phyloP scores from a whole-genome alignment of 352 stramenopile genomes.

The Phytophthora constricta region DNA sequence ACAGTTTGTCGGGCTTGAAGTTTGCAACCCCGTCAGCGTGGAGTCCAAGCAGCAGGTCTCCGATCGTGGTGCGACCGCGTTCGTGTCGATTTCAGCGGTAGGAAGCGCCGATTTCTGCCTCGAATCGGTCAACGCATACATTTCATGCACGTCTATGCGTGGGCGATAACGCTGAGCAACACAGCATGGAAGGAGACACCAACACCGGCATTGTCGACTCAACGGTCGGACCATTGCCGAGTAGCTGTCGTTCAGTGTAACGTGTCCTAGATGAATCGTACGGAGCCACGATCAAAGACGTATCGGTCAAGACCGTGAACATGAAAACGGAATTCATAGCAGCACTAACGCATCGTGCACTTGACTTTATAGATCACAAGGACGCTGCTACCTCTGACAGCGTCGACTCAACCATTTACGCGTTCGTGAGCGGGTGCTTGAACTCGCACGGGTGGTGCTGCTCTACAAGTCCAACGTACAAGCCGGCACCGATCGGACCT shows the following conservation, averaged over 20 bases:
- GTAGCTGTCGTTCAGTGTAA: neutral
- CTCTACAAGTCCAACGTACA: slow-evolving; percentile 44
- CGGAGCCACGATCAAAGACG: too few relatives aligned
- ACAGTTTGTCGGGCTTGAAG: slow-evolving; percentile 1
- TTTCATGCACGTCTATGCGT: slow-evolving; percentile 12
- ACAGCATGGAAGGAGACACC: neutral
- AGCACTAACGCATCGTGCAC: slow-evolving; percentile 18
- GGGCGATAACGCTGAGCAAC: slow-evolving; percentile 24
- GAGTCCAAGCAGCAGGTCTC: neutral
- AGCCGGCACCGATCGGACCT: slow-evolving; percentile 36
- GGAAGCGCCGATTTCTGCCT: slow-evolving; percentile 14
- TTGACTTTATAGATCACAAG: slow-evolving; percentile 23
- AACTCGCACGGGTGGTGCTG: slow-evolving; percentile 42
- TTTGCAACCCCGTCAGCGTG: neutral
- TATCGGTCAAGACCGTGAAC: neutral
- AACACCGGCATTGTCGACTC: slow-evolving; percentile 31
- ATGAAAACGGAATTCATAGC: neutral
- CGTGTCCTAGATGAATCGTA: too few relatives aligned
- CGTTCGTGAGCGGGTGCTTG: slow-evolving; percentile 23
- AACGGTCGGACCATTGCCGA: slow-evolving; percentile 4
- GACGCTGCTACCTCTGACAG: neutral
- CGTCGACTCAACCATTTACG: neutral
- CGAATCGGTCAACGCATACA: slow-evolving; percentile 6
- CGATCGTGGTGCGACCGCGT: slow-evolving; percentile 15
- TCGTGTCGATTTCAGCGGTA: neutral